Conservation (phyloP, 352 stramenopile genomes). For the Phytophthora pinifolia region DNA sequence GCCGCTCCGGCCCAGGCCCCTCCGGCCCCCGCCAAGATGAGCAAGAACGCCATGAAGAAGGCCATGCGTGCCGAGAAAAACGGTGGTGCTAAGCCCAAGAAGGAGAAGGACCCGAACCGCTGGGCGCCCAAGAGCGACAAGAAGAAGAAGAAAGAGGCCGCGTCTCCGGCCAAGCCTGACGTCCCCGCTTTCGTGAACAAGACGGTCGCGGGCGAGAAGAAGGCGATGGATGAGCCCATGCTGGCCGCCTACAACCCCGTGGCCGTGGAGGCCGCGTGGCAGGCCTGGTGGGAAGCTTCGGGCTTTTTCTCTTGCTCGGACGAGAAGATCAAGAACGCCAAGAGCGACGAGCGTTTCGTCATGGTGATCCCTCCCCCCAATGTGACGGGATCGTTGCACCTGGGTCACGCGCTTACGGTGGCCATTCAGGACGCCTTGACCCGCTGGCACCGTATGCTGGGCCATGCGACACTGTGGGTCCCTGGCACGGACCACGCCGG, state of each 20-base stretch:
- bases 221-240: conserved; percentile 92
- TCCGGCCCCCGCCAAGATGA: conserved; percentile 71
- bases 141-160: conserved; percentile 83
- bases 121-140: conserved; percentile 88
- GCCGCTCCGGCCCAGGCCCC: conserved; percentile 10
- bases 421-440: conserved; percentile 97
- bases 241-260: conserved; percentile 94
- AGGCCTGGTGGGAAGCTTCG: conserved; percentile 97
- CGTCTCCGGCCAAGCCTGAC: conserved; percentile 21
- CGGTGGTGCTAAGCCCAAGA: conserved; percentile 86
- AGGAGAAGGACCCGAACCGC: conserved; percentile 95
- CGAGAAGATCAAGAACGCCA: conserved; percentile 70
- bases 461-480: conserved; percentile 97
- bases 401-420: conserved; percentile 98
- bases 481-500: conserved; percentile 98
- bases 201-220: conserved; percentile 95
- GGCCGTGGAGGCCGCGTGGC: conserved; percentile 97
- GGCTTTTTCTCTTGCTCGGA: conserved; percentile 96
- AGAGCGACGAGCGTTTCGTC: conserved; percentile 93
- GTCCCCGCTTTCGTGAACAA: conserved; percentile 87
- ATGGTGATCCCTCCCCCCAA: conserved; percentile 95
- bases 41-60: conserved; percentile 97
- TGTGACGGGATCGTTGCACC: conserved; percentile 92
- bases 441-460: conserved; percentile 98
- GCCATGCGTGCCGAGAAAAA: conserved; percentile 84